These are phyloP conservation scores for Thamnidium elegans DNA, from an alignment of 192 early-diverging fungal genomes.

Conservation along the genomic window DNA sequence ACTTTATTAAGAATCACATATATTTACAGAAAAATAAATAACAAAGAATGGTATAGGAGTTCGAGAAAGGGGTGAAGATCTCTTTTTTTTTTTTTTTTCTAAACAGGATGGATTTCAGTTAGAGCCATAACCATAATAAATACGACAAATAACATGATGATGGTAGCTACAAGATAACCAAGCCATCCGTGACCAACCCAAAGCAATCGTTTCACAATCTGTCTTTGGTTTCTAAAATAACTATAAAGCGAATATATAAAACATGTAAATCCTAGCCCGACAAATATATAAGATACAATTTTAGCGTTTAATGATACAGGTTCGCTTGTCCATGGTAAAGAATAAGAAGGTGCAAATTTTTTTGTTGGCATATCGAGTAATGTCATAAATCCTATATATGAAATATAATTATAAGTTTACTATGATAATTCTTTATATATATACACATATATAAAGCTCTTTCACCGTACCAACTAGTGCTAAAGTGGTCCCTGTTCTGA, in stretches of 20 bases:
- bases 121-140: conserved; percentile 23
- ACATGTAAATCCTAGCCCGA: conserved; percentile 18
- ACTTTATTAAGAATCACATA: no score
- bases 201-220: conserved; percentile 21
- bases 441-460: not conserved
- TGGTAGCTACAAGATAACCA: conserved; percentile 11
- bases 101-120: conserved; percentile 2
- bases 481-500: conserved; percentile 29
- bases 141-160: conserved; percentile 20
- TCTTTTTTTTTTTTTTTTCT: not conserved
- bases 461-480: conserved; percentile 19
- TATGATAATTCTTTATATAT: not conserved
- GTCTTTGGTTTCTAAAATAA: conserved; percentile 28
- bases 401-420: not conserved
- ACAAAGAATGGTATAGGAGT: no score
- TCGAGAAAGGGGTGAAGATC: no score
- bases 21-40: no score
- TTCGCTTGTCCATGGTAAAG: conserved; percentile 15
- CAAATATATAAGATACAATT: conserved; percentile 24
- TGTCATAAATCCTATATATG: conserved; percentile 15
- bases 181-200: conserved; percentile 24
- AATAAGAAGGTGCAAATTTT: conserved; percentile 15
- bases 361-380: conserved; percentile 15
- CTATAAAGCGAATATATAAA: conserved; percentile 10
- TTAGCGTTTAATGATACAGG: not conserved